Evolutionary conservation across 306 rosid genomes (phyloP).

Genomic region (Vicia sativa): DNA sequence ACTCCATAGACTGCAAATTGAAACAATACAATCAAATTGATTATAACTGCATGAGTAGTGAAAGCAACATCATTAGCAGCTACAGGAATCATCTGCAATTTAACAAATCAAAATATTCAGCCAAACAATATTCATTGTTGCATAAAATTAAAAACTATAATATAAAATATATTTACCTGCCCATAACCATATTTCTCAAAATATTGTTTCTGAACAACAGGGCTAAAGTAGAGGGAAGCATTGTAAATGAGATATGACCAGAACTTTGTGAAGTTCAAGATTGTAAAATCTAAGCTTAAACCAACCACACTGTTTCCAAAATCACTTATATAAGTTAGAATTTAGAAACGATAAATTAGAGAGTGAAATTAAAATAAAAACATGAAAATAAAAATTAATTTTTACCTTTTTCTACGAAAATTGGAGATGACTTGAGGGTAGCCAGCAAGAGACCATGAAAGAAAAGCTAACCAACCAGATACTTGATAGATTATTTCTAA

Average conservation of each 20-base stretch:
- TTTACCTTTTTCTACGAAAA: conserved; percentile 76
- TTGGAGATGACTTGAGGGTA: conserved; percentile 82
- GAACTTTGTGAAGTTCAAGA: conserved; percentile 70
- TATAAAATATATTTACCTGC: conserved; percentile 51
- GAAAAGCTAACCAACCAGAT: conserved; percentile 74
- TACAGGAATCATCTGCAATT: conserved; percentile 83
- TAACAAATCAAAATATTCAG: background rate
- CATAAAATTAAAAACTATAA: background rate
- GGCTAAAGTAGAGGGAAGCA: conserved; percentile 77
- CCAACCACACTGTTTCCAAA: conserved; percentile 70
- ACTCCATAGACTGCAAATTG: conserved; percentile 47
- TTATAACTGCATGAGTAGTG: conserved; percentile 44
- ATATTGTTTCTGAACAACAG: conserved; percentile 70
- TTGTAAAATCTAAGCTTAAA: conserved; percentile 70
- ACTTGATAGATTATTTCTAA: conserved; percentile 58
- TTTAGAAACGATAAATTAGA: background rate
- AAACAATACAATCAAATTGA: conserved; percentile 20
- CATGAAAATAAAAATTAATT: background rate
- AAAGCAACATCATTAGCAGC: conserved; percentile 86
- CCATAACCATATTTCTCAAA: conserved; percentile 60
- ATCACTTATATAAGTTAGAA: background rate
- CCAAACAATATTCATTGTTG: background rate
- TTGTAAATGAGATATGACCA: conserved; percentile 81
- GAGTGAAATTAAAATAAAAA: background rate
- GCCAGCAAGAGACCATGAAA: conserved; percentile 58